Base-by-base conservation (phyloP, 73 alveolate species). In the Paramecium sexaurelia region DNA sequence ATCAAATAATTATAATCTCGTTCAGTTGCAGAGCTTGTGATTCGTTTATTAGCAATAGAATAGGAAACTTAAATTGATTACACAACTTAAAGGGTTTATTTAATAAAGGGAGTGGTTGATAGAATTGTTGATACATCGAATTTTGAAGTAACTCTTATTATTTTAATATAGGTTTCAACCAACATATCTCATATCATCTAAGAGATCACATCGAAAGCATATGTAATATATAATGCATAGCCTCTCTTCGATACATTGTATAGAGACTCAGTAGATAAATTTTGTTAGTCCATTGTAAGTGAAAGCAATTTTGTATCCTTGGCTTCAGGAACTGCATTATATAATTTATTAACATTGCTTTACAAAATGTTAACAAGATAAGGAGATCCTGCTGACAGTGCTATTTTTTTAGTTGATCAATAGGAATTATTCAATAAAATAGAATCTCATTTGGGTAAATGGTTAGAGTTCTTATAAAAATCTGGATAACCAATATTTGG, bases 31-130 rank as follows among this genome's bases (percentile, higher is more conserved):
- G 90, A 78, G 13, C 47, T 78, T 20, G 55, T 78, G 4, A 37
- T 78, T 45, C 45, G 55, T n/a, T 29, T 78, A 39, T 22, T 78
- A 41, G 6, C 61, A 32, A 37, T 78, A 6, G 90, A 78, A 78
- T 15, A 43, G 40, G 90, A 78, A 40, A 36, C 68, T 19, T 5
- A 13, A 78, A 33, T 17, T 7, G 90, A 78, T 78, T 78, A 41
- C 41, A 24, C 73, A 26, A 27, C 45, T 10, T 45, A 41, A 19
- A 78, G 90, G 9, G n/a, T 41, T 19, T 7, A 78, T 0, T 29
- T 78, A 17, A 2, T 78, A 10, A 10, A 43, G 7, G 35, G 55
- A 36, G 43, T 78, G 41, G 9, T 78, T 22, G 33, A 40, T 0
- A 24, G 32, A 41, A 20, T 73, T 20, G 57, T 9, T 26, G 55